Conservation (phyloP, 345 rosid genomes). For the Sisymbrium altissimum region DNA sequence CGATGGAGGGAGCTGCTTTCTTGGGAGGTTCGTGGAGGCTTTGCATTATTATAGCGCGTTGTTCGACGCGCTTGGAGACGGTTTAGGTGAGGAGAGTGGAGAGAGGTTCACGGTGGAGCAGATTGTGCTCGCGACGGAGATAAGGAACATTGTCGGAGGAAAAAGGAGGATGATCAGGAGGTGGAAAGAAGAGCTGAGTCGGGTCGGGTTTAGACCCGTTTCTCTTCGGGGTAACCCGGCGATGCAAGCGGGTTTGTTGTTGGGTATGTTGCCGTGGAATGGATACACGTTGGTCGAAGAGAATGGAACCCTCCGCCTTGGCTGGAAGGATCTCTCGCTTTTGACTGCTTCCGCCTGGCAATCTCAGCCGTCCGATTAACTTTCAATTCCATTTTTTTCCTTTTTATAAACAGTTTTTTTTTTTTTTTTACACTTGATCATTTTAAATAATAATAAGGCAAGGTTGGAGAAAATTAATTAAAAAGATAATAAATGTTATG, state of each 20-base stretch:
- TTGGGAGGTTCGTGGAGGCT: slow-evolving; percentile 89
- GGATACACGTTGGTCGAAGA: slow-evolving; percentile 88
- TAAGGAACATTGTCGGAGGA: slow-evolving; percentile 81
- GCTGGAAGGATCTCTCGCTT: slow-evolving; percentile 94
- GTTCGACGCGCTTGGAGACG: slow-evolving; percentile 91
- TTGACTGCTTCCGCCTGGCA: slow-evolving; percentile 94
- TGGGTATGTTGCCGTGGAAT: slow-evolving; percentile 93
- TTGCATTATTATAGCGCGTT: slow-evolving; percentile 94
- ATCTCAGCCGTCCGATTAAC: slow-evolving; percentile 50
- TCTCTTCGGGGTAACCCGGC: slow-evolving; percentile 90
- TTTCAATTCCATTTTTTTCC: neutral
- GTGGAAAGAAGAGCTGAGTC: slow-evolving; percentile 53
- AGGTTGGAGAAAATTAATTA: neutral
- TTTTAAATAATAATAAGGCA: neutral
- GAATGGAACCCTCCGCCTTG: slow-evolving; percentile 70
- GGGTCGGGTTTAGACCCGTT: slow-evolving; percentile 71
- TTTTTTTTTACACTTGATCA: neutral
- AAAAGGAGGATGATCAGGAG: slow-evolving; percentile 46
- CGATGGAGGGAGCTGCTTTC: slow-evolving; percentile 47
- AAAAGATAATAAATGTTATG: too few relatives aligned
- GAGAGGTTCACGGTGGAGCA: slow-evolving; percentile 94
- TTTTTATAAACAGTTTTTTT: neutral
- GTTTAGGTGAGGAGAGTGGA: slow-evolving; percentile 53
- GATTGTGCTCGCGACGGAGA: slow-evolving; percentile 80
- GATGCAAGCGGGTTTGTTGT: slow-evolving; percentile 72